Evolutionary conservation across 345 rosid species (phyloP).

Genomic region (Cardamine occulta): DNA sequence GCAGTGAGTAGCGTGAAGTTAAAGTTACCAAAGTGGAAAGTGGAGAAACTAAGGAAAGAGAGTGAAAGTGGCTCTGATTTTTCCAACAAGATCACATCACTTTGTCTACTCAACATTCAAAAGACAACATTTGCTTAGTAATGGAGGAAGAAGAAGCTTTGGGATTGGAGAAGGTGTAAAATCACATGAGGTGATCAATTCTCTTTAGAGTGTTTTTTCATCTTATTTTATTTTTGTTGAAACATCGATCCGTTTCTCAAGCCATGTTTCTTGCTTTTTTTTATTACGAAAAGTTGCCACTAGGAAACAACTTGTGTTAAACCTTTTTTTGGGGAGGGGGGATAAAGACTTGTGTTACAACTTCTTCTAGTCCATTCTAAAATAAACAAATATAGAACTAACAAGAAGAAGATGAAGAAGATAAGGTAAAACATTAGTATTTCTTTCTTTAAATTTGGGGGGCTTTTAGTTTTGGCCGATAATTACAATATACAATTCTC

Average conservation of each 20-base stretch:
- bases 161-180: conserved; percentile 35
- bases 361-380: background rate
- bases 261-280: conserved; percentile 35
- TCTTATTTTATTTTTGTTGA: background rate
- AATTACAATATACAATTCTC: conserved; percentile 45
- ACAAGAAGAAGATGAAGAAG: background rate
- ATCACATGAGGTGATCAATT: conserved; percentile 54
- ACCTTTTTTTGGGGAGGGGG: no score
- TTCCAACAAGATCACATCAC: conserved; percentile 68
- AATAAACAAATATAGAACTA: background rate
- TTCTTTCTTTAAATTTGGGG: conserved; percentile 18
- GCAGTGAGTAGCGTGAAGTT: conserved; percentile 57
- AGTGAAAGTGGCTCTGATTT: conserved; percentile 62
- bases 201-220: background rate
- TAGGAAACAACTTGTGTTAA: conserved; percentile 32
- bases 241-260: conserved; percentile 40
- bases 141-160: conserved; percentile 35
- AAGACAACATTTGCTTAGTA: conserved; percentile 47
- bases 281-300: conserved; percentile 17
- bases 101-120: conserved; percentile 49
- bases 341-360: background rate
- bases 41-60: conserved; percentile 70
- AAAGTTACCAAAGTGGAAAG: conserved; percentile 69
- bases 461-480: conserved; percentile 32
- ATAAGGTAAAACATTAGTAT: conserved; percentile 30